Evolutionary conservation across 257 asterid species (phyloP).

Genomic region (Nicotiana knightiana): DNA sequence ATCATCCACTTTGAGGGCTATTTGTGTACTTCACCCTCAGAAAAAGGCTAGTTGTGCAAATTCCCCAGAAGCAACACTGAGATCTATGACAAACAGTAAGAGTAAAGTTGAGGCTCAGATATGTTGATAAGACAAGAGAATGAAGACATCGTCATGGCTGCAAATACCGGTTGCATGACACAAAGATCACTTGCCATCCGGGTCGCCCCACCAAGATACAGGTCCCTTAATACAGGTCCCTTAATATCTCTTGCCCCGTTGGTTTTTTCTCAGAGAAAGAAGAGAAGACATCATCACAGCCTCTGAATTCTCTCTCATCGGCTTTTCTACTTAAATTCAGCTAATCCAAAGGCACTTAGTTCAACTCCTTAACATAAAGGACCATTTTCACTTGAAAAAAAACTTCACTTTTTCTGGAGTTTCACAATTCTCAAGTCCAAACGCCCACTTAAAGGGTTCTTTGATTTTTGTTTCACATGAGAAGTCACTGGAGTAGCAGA

Average conservation of each 20-base stretch:
- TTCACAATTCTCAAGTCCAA: too few relatives aligned
- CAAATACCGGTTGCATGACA: neutral
- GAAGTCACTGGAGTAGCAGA: constrained; percentile 12
- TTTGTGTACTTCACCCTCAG: too few relatives aligned
- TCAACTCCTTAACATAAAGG: neutral
- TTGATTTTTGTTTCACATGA: neutral
- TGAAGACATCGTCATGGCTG: constrained; percentile 4
- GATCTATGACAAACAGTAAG: neutral
- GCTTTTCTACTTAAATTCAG: too few relatives aligned
- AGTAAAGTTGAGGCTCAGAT: neutral
- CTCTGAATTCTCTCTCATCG: neutral
- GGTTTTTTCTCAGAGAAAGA: too few relatives aligned
- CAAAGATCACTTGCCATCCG: neutral
- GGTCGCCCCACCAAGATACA: constrained; percentile 6
- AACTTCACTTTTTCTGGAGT: too few relatives aligned
- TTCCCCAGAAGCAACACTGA: too few relatives aligned
- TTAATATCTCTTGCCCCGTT: neutral
- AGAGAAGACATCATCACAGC: neutral
- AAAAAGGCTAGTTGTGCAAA: too few relatives aligned
- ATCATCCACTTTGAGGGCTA: too few relatives aligned
- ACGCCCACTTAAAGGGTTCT: neutral
- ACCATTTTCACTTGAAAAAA: neutral
- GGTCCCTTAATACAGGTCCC: neutral
- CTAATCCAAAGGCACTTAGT: neutral
- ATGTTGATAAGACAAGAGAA: neutral